Evolutionary conservation across 345 rosid species (phyloP).

Genomic region (Aurinia saxatilis): DNA sequence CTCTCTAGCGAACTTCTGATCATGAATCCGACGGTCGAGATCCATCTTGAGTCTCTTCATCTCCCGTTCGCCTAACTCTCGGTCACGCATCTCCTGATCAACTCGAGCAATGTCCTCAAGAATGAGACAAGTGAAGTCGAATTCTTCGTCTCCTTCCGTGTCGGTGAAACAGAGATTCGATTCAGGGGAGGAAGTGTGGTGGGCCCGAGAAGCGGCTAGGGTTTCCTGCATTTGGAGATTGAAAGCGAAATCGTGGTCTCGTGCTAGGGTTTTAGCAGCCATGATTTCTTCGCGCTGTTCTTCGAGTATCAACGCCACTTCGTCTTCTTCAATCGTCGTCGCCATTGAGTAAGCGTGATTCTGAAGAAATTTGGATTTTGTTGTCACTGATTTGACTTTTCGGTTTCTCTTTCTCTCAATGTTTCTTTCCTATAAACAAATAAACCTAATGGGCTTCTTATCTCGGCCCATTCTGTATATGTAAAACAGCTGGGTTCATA

Average conservation of each 20-base stretch:
- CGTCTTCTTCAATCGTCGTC: conserved; percentile 13
- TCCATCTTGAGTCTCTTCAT: conserved; percentile 34
- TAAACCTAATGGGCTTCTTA: too few relatives aligned
- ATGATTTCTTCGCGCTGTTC: conserved; percentile 42
- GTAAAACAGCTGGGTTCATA: too few relatives aligned
- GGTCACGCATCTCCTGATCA: conserved; percentile 43
- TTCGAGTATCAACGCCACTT: conserved; percentile 17
- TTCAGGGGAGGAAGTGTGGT: neutral
- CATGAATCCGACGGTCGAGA: conserved; percentile 54
- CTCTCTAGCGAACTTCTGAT: conserved; percentile 49
- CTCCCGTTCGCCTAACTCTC: conserved; percentile 28
- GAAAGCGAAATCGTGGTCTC: conserved; percentile 54
- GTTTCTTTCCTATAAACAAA: too few relatives aligned
- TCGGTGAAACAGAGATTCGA: neutral
- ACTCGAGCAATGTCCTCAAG: conserved; percentile 39
- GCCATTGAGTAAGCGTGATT: conserved; percentile 1
- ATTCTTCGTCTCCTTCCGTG: conserved; percentile 6
- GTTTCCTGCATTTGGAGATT: conserved; percentile 65
- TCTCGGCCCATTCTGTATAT: too few relatives aligned
- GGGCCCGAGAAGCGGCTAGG: conserved; percentile 37
- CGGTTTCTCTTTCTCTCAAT: too few relatives aligned
- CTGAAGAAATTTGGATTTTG: neutral
- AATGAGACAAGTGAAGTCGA: conserved; percentile 31
- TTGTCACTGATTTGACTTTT: too few relatives aligned
- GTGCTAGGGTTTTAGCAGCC: conserved; percentile 37